phyloP scores from a whole-genome alignment of 192 early-diverging fungal species.

The Dissophora ornata region DNA sequence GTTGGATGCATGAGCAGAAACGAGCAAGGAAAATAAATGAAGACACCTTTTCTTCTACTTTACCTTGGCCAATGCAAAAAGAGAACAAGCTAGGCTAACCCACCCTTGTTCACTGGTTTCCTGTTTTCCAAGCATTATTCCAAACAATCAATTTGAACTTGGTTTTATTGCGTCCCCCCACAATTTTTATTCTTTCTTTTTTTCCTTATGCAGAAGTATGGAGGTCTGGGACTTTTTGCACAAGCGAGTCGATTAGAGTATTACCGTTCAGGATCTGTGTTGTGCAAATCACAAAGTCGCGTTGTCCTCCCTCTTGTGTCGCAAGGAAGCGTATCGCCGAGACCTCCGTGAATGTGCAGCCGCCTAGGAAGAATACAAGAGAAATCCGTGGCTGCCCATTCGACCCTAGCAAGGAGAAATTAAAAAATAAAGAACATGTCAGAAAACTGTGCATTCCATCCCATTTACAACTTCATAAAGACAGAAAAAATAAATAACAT shows the following conservation, averaged over 20 bases:
- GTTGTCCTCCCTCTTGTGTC: slow-evolving; percentile 78
- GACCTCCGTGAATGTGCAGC: slow-evolving; percentile 94
- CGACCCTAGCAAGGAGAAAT: slow-evolving; percentile 47
- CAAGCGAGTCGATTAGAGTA: slow-evolving; percentile 71
- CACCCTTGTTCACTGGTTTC: no score
- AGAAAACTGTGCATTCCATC: no score
- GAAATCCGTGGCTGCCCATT: slow-evolving; percentile 75
- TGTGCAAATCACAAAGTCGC: slow-evolving; percentile 88
- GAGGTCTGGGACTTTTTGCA: slow-evolving; percentile 54
- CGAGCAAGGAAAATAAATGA: no score
- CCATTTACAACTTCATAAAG: no score
- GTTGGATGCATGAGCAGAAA: no score
- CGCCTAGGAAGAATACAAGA: slow-evolving; percentile 93
- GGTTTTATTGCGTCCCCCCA: no score
- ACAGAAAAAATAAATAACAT: slow-evolving; percentile 16
- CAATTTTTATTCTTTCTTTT: no score
- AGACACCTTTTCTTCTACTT: no score
- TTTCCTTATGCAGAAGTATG: slow-evolving; percentile 18
- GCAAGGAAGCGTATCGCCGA: slow-evolving; percentile 91
- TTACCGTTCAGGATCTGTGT: slow-evolving; percentile 93
- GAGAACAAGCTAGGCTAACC: no score
- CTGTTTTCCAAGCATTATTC: no score
- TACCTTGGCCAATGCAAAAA: no score
- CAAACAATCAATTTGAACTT: no score
- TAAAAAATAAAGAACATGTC: slow-evolving; percentile 9